Base-by-base conservation (phyloP, 495 filamentous ascomycete species). In the Schizothecium vesticola region DNA sequence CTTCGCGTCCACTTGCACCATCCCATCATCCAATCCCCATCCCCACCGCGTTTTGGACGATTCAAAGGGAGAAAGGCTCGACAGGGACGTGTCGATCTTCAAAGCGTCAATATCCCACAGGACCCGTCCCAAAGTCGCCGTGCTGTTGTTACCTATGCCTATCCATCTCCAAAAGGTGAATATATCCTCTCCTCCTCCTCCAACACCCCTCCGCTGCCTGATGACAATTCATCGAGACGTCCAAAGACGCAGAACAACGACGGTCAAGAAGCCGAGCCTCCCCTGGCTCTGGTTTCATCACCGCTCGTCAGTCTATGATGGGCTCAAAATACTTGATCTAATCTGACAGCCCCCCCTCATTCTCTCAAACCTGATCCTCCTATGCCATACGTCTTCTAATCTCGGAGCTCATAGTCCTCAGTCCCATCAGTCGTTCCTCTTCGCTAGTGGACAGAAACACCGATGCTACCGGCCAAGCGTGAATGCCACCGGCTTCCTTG, bases 401-500 rank as follows among this genome's bases (percentile, higher is more conserved):
- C 63, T 83, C 81, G 26, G 79, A 77, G 3, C 85, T 86, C 59
- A 92, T 80, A 70, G 78, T 73, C 63, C 74, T 79, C 69, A 93
- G 71, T 12, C 89, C 90, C 57, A 82, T 81, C 68, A 84, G 77
- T 68, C 91, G 78, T 75, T 85, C 80, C n/a, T 81, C 78, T 57
- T 76, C 73, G 24, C 81, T 84, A 57, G 81, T 80, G 62, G 86
- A 86, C 21, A 93, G 76, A 73, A 92, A 93, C 57, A 92, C 73
- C 33, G 82, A 84, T 19, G 87, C 90, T 26, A 94, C 87, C 16
- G 91, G 91, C 91, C 91, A 93, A 12, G 89, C 90, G 79, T 94
- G 91, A 65, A 93, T 87, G 23, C 84, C 88, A 5, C 85, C 89
- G 43, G 79, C 76, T 70, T 90, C 86, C 73, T 82, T 80, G 63